Base-by-base conservation (phyloP, 2,329 filamentous ascomycete genomes). In the Berkeleyomyces rouxiae region DNA sequence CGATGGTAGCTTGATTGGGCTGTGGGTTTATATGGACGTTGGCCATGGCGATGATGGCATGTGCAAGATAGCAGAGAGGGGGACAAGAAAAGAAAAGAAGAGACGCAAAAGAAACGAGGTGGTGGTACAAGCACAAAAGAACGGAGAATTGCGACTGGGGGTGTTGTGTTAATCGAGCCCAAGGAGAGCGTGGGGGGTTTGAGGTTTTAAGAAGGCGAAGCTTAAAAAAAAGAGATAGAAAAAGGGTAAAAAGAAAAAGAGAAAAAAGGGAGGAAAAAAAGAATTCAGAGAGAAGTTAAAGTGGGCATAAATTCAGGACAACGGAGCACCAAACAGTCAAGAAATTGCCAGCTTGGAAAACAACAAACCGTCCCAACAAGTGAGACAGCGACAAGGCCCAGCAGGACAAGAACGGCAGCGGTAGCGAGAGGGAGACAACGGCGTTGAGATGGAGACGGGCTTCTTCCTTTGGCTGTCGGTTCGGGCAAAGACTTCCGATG, bases 1-100 rank as follows among this genome's bases (percentile, higher is more conserved):
- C 39, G 16, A 11, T 9, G 23, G 7, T 49, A 33, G 44, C 4
- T 11, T 44, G 43, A n/a, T n/a, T 39, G 47, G 40, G 43, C 10
- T 60, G 58, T 11, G 57, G 40, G 13, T 44, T 47, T 9, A 44
- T 40, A 46, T 49, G 33, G 40, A 46, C 36, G 42, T 59, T 59
- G 39, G 57, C 40, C 40, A 44, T 58, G 11, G n/a, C 23, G 55
- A 43, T 58, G 55, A 58, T 37, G 57, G 57, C 51, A 55, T 55
- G 33, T 36, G 51, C 33, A n/a, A 39, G 33, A 55, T 11, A 7
- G 33, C 36, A 31, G n/a, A 55, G 11, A 55, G 51, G 43, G 3
- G n/a, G 42, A 59, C 13, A 44, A 44, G 37, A 13, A 58, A 58
- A 33, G 36, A 13, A 58, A 58, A 42, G 23, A 58, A 36, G n/a